These are phyloP conservation scores for Eucalyptus sideroxylon DNA, from an alignment of 345 rosid genomes.

Conservation along the genomic window DNA sequence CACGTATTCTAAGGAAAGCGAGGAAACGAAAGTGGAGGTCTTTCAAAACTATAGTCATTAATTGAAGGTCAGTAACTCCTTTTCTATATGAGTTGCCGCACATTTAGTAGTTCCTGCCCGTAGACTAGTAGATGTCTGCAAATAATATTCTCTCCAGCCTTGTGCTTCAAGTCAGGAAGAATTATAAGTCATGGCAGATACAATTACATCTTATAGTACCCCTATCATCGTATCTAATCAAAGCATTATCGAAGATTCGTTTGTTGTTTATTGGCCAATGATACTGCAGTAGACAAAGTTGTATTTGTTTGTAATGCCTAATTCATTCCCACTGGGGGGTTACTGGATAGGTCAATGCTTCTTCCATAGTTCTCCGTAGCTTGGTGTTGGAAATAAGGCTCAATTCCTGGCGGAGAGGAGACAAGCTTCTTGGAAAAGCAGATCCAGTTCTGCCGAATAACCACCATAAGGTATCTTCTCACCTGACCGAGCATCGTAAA, in stretches of 20 bases:
- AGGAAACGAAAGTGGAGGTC: conserved; percentile 70
- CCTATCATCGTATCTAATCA: background rate
- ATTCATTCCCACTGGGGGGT: background rate
- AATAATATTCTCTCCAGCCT: background rate
- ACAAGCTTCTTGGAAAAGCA: background rate
- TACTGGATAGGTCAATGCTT: background rate
- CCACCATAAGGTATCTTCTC: background rate
- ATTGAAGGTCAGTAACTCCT: conserved; percentile 30
- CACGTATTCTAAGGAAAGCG: conserved; percentile 55
- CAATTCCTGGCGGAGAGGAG: background rate
- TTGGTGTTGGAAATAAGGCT: background rate
- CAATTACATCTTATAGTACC: background rate
- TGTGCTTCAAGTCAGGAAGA: background rate
- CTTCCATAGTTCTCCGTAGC: background rate
- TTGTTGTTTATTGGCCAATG: background rate
- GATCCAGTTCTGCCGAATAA: background rate
- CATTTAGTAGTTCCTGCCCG: background rate
- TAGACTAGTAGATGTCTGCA: background rate
- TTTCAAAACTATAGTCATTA: conserved; percentile 48
- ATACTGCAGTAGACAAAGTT: background rate
- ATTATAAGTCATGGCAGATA: background rate
- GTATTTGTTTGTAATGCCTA: background rate
- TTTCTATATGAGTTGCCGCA: background rate
- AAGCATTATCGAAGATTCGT: background rate
- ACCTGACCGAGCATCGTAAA: background rate